Conservation (phyloP, 139 green algal species). For the Chlorella sp. region DNA sequence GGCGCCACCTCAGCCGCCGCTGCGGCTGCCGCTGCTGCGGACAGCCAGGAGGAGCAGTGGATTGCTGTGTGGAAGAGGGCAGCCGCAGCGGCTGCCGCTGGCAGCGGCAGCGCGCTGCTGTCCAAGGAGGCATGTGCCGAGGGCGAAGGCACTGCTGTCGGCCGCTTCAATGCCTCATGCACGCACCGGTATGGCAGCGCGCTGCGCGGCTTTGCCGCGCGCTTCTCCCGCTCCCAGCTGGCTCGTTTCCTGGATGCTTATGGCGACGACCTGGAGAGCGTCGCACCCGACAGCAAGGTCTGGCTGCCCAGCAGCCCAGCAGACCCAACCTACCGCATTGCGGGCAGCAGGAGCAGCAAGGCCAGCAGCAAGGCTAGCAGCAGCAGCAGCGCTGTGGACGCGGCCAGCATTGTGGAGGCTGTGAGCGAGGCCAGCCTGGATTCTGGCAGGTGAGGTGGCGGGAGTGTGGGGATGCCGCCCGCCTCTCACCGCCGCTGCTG, state of each 20-base stretch:
- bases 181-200: slow-evolving; percentile 1
- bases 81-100: not conserved
- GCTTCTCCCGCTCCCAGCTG: slow-evolving; percentile 24
- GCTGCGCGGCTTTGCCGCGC: slow-evolving; percentile 21
- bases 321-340: not conserved
- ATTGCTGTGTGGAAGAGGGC: slow-evolving; percentile 3
- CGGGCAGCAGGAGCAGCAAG: not conserved
- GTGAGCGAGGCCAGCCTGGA: not conserved
- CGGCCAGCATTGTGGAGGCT: not conserved
- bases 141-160: not conserved
- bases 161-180: slow-evolving; percentile 38
- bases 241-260: slow-evolving; percentile 3
- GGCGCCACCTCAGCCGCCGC: not conserved
- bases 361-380: not conserved
- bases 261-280: slow-evolving; percentile 6
- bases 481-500: not conserved
- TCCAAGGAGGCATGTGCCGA: not conserved
- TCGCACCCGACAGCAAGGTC: slow-evolving; percentile 19
- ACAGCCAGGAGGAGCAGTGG: slow-evolving; percentile 13
- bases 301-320: not conserved
- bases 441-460: not conserved
- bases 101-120: not conserved
- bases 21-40: not conserved
- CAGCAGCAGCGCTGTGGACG: not conserved
- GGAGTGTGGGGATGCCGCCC: not conserved